Conservation (phyloP, 495 filamentous ascomycete genomes). For the Cenococcum geophilum region DNA sequence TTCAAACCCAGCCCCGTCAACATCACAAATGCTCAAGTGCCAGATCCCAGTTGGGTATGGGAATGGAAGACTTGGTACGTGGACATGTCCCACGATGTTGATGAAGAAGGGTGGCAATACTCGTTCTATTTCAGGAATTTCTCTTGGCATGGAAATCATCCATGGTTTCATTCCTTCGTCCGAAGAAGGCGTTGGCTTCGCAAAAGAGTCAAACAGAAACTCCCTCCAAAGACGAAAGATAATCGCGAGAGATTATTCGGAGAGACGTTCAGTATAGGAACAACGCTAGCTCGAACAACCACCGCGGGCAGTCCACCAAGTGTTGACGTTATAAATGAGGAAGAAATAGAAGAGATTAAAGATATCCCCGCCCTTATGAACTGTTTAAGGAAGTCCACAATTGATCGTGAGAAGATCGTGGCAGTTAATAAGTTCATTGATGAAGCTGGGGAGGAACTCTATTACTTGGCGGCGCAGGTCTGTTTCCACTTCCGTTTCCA, state of each 20-base stretch:
- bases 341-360: constrained; percentile 43
- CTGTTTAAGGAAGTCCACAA: constrained; percentile 57
- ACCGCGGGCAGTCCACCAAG: constrained; percentile 20
- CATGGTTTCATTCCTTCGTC: constrained; percentile 91
- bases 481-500: constrained; percentile 3
- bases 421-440: constrained; percentile 70
- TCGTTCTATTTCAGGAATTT: constrained; percentile 74
- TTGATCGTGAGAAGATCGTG: constrained; percentile 88
- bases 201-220: constrained; percentile 59
- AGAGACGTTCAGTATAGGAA: constrained; percentile 83
- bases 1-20: constrained; percentile 71
- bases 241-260: constrained; percentile 52
- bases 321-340: constrained; percentile 5
- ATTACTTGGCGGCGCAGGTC: constrained; percentile 63
- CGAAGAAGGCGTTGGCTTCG: constrained; percentile 83
- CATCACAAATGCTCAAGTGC: constrained; percentile 84
- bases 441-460: constrained; percentile 73
- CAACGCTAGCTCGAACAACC: constrained; percentile 23
- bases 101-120: constrained; percentile 95
- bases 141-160: constrained; percentile 84
- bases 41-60: constrained; percentile 96
- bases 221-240: constrained; percentile 34
- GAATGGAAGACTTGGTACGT: constrained; percentile 91
- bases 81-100: constrained; percentile 79
- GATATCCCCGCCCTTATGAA: constrained; percentile 61